These are phyloP conservation scores for Zhuliangozyma parablackwelliae DNA, from an alignment of 1,139 yeast species.

Conservation along the genomic window DNA sequence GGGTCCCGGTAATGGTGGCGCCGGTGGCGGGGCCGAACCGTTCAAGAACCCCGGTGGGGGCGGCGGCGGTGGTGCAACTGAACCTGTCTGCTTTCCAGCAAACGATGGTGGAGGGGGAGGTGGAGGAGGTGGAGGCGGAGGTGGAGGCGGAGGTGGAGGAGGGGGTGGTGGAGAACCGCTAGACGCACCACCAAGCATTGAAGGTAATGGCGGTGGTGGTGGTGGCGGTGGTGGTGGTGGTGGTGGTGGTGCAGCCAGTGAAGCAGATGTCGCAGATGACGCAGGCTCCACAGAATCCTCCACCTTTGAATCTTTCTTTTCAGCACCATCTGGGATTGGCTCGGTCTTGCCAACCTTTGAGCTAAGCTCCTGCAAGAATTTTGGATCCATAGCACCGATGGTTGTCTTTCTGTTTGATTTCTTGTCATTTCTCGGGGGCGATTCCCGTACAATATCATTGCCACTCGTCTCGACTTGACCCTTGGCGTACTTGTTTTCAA, in stretches of 20 bases:
- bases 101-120: too few species aligned
- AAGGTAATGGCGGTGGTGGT: conserved; percentile 18
- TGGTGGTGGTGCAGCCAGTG: conserved; percentile 13
- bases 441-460: conserved; percentile 6
- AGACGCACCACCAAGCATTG: conserved; percentile 10
- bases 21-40: conserved; percentile 15
- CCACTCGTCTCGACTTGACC: conserved; percentile 31
- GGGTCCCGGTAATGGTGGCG: conserved; percentile 18
- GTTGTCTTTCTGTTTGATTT: conserved; percentile 27
- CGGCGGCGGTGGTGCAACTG: conserved; percentile 22
- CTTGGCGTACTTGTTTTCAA: conserved; percentile 48
- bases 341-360: conserved; percentile 43
- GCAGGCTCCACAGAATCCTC: neutral
- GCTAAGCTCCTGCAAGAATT: conserved; percentile 55
- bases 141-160: conserved; percentile 15
- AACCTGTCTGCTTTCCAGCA: neutral
- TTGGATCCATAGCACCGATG: conserved; percentile 44
- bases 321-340: conserved; percentile 22
- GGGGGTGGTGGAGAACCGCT: conserved; percentile 32
- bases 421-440: conserved; percentile 17
- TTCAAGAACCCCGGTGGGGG: conserved; percentile 13
- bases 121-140: conserved; percentile 12
- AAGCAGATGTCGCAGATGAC: conserved; percentile 18
- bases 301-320: neutral
- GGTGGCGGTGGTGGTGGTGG: conserved; percentile 29